phyloP scores from a whole-genome alignment of 495 filamentous ascomycete species.

The Thozetella sp. region DNA sequence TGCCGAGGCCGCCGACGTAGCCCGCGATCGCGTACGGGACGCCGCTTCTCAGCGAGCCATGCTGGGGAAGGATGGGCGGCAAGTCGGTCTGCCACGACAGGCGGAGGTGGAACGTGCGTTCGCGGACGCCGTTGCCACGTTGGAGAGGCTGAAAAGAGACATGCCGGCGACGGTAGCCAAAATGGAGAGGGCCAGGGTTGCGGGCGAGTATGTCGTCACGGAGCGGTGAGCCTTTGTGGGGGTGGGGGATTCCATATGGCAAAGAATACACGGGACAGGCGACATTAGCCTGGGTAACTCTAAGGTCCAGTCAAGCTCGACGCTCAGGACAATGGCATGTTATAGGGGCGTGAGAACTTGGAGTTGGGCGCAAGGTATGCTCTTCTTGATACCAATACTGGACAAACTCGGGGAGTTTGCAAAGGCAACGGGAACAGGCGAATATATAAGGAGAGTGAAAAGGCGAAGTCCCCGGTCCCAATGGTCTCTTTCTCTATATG shows the following conservation, averaged over 20 bases:
- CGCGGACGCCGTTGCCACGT: conserved; percentile 50
- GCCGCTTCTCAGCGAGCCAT: conserved; percentile 17
- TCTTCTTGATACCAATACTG: too few species aligned
- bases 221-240: conserved; percentile 24
- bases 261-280: neutral
- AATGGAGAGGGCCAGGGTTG: conserved; percentile 74
- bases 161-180: conserved; percentile 74
- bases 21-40: conserved; percentile 13
- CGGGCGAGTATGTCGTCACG: conserved; percentile 59
- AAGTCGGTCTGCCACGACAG: conserved; percentile 37
- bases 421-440: too few species aligned
- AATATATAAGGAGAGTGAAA: too few species aligned
- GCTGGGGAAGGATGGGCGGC: conserved; percentile 18
- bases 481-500: too few species aligned
- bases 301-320: too few species aligned
- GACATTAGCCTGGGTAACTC: too few species aligned
- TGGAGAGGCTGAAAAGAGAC: conserved; percentile 56
- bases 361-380: too few species aligned
- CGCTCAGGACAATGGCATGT: too few species aligned
- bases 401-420: too few species aligned
- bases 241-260: neutral
- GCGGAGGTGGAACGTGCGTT: conserved; percentile 52
- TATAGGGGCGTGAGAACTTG: too few species aligned
- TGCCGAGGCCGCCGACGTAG: conserved; percentile 44
- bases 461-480: too few species aligned